Conservation (phyloP, 1,284 basidiomycete species). For the Ceratobasidium sp. region DNA sequence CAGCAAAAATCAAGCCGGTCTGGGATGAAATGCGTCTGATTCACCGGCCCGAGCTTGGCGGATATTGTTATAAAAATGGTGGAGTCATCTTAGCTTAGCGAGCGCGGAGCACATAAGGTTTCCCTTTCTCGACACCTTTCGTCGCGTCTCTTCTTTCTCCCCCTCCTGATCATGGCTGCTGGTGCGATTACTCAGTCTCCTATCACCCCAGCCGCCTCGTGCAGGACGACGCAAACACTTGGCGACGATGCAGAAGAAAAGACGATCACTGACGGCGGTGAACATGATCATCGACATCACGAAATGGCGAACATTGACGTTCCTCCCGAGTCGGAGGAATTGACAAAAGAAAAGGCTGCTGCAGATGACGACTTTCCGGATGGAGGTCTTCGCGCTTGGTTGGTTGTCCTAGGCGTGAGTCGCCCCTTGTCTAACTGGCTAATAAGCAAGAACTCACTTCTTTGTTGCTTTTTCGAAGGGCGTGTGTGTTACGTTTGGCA, state of each 20-base stretch:
- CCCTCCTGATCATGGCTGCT: background rate
- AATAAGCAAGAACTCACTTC: conserved; percentile 24
- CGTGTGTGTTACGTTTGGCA: conserved; percentile 46
- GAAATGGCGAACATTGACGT: conserved; percentile 40
- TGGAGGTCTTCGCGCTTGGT: conserved; percentile 45
- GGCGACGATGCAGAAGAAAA: conserved; percentile 23
- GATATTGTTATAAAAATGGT: background rate
- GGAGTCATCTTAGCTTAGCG: conserved; percentile 5
- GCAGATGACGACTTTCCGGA: conserved; percentile 46
- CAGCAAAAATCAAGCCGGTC: conserved; percentile 23
- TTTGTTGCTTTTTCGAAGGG: conserved; percentile 27
- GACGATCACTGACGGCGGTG: conserved; percentile 5
- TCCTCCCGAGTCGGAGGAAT: conserved; percentile 17
- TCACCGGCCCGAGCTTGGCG: conserved; percentile 7
- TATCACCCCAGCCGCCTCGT: conserved; percentile 1
- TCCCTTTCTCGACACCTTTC: background rate
- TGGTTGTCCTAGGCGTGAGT: conserved; percentile 48
- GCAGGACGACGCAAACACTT: background rate
- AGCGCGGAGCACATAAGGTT: background rate
- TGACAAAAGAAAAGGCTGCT: conserved; percentile 25
- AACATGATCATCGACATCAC: background rate
- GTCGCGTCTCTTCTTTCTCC: background rate
- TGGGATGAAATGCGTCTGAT: background rate
- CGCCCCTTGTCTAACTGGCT: background rate
- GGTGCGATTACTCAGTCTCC: background rate